Base-by-base conservation (phyloP, 169 alveolate genomes). In the Theileria orientalis region DNA sequence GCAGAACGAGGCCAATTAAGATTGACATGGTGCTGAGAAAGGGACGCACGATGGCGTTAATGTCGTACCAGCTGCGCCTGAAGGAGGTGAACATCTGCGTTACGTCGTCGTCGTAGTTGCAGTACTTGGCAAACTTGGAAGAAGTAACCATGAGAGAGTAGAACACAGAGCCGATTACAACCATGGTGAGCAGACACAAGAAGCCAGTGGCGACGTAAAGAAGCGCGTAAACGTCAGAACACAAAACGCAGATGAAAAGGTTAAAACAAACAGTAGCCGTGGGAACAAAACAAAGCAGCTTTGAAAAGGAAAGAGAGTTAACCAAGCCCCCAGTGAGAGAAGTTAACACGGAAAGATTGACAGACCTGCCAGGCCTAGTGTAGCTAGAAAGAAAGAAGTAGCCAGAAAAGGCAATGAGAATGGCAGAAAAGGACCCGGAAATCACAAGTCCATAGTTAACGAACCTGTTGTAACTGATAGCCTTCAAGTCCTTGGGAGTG, bases 291-390 rank as follows among this genome's bases (percentile, higher is more conserved):
- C 33, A 19, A 33, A 37, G 21, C 21, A 57, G 47, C 42, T 57
- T 33, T 33, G 42, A 33, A 32, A 33, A 57, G 6, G 67, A 57
- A 33, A 57, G 47, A 19, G 52, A 30, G 47, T 37, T 33, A 9
- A 57, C 19, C 16, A 57, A 19, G 16, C 67, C 67, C 3, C 47
- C 47, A 33, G 47, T 57, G 29, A 37, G 67, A 5, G 67, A 57
- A n/a, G 42, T 19, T 5, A 57, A n/a, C 19, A 57, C 42, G 16
- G 52, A 33, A 3, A 33, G 9, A 5, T 8, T 5, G 19, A 57
- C 32, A 5, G 67, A 57, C 57, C 14, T 57, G 61, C 46, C 41
- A 21, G 21, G 21, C 14, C 14, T 6, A 29, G 8, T 57, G 3
- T 2, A 16, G 11, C 33, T 32, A 16, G 67, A 57, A 21, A 30